Evolutionary conservation across 441 rosid species (phyloP), one percentile per base, ranked within the genome.

Genomic region (California macrophylla): DNA sequence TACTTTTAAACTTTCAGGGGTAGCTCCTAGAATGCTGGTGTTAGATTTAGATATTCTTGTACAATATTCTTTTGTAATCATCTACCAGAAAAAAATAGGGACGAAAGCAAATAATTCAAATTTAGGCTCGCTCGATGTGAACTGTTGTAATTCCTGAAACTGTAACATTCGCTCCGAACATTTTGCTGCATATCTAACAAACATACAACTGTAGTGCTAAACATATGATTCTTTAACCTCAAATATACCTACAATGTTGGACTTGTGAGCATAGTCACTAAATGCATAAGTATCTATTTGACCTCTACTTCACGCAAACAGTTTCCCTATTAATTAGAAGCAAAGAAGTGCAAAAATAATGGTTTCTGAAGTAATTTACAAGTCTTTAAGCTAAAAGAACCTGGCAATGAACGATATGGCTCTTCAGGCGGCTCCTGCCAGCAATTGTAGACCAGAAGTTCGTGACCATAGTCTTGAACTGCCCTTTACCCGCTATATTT

Each of bases 391-490:
- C 82, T 74, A 72, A 82, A 69, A 84, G 88, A 72, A 79, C 84
- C 77, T 84, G 86, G 69, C 86, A 82, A 67, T 84, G 88, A 66
- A 84, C 79, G 29, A 84, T 79, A 70, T 79, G 83, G 71, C 85
- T 82, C 50, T 81, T 84, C 52, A 82, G 79, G 68, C 88, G 79
- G 70, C 66, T 80, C 83, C 84, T 71, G 13, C 86, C 82, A 0
- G 86, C 83, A 20, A 84, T 47, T 69, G 82, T 84, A 8, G 83
- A 84, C 83, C 77, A 82, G 12, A 84, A 76, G 71, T 82, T 82
- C 10, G 84, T 80, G 40, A 84, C 80, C 74, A 84, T 47, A 40
- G 80, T 82, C 75, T 79, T 82, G 64, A 84, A 75, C 67, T 82
- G 85, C 63, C 85, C 85, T 71, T 75, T 82, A 12, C 84, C 83